Evolutionary conservation across 495 filamentous ascomycete species (phyloP), one percentile per base, ranked within the genome.

Genomic region (Penicillium parvum): DNA sequence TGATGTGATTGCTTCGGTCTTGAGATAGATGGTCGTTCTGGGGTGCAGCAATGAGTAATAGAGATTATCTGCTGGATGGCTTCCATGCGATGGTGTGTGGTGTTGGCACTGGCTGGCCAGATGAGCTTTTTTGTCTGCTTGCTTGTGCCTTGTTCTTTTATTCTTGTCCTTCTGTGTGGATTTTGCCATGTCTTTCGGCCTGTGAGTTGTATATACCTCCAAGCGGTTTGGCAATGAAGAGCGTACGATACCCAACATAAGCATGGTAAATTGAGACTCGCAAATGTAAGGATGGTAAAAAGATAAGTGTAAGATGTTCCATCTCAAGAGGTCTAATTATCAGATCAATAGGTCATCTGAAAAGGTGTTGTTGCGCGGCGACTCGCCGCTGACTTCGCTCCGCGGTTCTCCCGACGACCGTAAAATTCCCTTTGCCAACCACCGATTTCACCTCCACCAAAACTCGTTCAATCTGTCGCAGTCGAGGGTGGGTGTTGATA

Each of bases 121-220:
- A 28, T 33, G 53, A 53, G 47, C 43, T 40, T 33, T 19, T 45
- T 37, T 37, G 29, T 32, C 16, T 40, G 52, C 48, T 54, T 47
- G 49, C 32, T 44, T 38, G 43, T 18, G 12, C 44, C 43, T 57
- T 30, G 27, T 36, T 53, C 42, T 49, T 47, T 37, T 46, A 41
- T 54, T 59, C 32, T 37, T 53, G 34, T 49, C 27, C 17, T 59
- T 58, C 49, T 59, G 46, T 65, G 53, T 64, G 63, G 49, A 65
- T 71, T 56, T 61, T 54, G 59, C 47, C 46, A 43, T 57, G 42
- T 56, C 47, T 57, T 54, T 61, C 53, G 37, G 51, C 57, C 55
- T 63, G 54, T 60, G 56, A 54, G 60, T 55, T 72, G 68, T 72
- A 70, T 68, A 72, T 72, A 72, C 57, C 66, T 63, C 49, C 37